Percentiles rank a stretch among this genome's conserved stretches.
These are phyloP conservation scores for Austroboletus eburneus DNA, from an alignment of 768 basidiomycete species.

Conservation along the genomic window DNA sequence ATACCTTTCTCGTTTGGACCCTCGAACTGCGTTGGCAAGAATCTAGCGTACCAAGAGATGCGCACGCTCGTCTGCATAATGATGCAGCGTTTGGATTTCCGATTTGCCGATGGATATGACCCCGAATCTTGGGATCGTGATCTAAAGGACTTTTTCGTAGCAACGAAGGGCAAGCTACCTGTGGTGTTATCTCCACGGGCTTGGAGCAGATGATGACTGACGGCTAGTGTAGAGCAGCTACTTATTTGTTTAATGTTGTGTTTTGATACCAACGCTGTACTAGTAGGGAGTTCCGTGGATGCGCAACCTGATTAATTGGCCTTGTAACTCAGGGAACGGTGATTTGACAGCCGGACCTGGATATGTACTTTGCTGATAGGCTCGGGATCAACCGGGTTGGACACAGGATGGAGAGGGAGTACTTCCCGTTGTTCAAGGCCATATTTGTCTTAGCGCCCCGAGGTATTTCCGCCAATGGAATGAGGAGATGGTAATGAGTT, in stretches of 20 bases:
- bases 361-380: constrained; percentile 7
- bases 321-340: neutral
- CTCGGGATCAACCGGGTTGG: neutral
- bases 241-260: constrained; percentile 17
- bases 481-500: constrained; percentile 4
- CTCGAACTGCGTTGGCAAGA: constrained; percentile 42
- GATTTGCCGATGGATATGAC: constrained; percentile 36
- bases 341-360: no score
- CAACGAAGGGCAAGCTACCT: constrained; percentile 32
- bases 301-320: constrained; percentile 1
- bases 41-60: constrained; percentile 42
- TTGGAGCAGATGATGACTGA: constrained; percentile 12
- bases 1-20: constrained; percentile 46
- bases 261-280: constrained; percentile 15
- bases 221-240: constrained; percentile 24
- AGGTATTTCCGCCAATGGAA: constrained; percentile 22
- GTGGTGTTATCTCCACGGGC: constrained; percentile 34
- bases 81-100: constrained; percentile 39
- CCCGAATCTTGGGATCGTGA: constrained; percentile 30
- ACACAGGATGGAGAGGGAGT: neutral
- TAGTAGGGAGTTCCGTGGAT: constrained; percentile 10
- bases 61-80: constrained; percentile 35
- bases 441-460: neutral
- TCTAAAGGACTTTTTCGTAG: constrained; percentile 38
- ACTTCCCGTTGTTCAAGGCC: neutral